phyloP scores from a whole-genome alignment of 129 eudicot species.

The Oenanthe sinensis region DNA sequence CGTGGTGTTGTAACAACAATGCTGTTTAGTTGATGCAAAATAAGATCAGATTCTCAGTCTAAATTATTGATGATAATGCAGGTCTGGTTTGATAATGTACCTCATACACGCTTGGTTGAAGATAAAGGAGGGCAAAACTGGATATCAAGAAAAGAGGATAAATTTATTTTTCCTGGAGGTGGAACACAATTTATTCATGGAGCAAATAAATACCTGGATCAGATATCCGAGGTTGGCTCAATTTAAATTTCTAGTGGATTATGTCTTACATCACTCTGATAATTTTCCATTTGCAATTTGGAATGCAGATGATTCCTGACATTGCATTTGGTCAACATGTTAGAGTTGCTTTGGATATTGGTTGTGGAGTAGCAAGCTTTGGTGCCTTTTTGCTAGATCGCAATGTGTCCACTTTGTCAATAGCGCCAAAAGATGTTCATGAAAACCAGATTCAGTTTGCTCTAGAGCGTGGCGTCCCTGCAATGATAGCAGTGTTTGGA shows the following conservation, averaged over 20 bases:
- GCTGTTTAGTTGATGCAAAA: not conserved
- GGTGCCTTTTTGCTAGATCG: slow-evolving; percentile 66
- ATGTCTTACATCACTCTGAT: slow-evolving; percentile 9
- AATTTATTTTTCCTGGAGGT: slow-evolving; percentile 59
- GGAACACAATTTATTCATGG: slow-evolving; percentile 66
- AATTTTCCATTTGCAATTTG: slow-evolving; percentile 19
- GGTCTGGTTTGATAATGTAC: slow-evolving; percentile 86
- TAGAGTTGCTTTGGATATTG: slow-evolving; percentile 73
- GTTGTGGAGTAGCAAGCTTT: slow-evolving; percentile 75
- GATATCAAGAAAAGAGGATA: slow-evolving; percentile 57
- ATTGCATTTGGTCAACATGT: slow-evolving; percentile 69
- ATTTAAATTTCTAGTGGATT: not conserved
- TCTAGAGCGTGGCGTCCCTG: slow-evolving; percentile 81
- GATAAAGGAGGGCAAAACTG: slow-evolving; percentile 77
- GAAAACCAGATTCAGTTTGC: slow-evolving; percentile 68
- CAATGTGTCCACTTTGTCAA: slow-evolving; percentile 63
- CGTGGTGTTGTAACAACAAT: not conserved
- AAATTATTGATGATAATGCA: slow-evolving; percentile 17
- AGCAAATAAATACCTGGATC: slow-evolving; percentile 70
- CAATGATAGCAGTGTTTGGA: slow-evolving; percentile 68
- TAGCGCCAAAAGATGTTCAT: slow-evolving; percentile 66
- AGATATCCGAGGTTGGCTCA: slow-evolving; percentile 55
- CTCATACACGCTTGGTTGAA: slow-evolving; percentile 56
- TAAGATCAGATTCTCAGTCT: not conserved
- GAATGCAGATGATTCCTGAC: slow-evolving; percentile 69